phyloP scores from a whole-genome alignment of 352 stramenopile species.

The Pythium sukuiense region DNA sequence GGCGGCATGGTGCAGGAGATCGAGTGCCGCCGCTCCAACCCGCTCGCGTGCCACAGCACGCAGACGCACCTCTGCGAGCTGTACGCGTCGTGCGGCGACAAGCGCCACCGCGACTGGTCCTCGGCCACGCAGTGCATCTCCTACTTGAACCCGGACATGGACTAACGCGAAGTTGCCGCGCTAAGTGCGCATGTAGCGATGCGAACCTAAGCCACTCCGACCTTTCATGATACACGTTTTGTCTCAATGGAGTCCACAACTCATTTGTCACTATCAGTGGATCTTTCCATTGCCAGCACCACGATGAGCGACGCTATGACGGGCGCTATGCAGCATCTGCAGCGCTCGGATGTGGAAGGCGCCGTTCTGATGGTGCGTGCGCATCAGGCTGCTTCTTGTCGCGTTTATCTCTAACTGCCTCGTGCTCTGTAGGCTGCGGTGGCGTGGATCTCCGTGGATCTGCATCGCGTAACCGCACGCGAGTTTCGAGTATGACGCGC shows the following conservation, averaged over 20 bases:
- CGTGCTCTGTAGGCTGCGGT: not conserved
- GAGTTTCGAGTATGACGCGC: not conserved
- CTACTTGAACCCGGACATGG: constrained; percentile 48
- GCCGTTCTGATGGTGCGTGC: constrained; percentile 11
- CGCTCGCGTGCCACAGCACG: constrained; percentile 82
- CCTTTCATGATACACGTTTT: constrained; percentile 5
- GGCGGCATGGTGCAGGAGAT: constrained; percentile 89
- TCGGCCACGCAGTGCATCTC: constrained; percentile 61
- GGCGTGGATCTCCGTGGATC: constrained; percentile 10
- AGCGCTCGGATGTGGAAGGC: constrained; percentile 16
- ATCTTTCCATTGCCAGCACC: constrained; percentile 1
- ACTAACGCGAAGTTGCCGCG: not conserved
- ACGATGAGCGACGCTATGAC: not conserved
- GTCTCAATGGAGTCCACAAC: not conserved
- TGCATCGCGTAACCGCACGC: not conserved
- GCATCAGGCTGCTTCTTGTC: not conserved
- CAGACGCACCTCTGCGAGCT: constrained; percentile 85
- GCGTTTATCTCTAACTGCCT: not conserved
- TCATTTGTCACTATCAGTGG: not conserved
- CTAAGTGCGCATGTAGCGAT: constrained; percentile 11
- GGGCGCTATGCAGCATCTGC: constrained; percentile 2
- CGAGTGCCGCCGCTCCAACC: constrained; percentile 74
- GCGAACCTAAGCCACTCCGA: constrained; percentile 16
- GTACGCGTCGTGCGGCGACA: constrained; percentile 78
- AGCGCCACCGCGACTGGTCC: constrained; percentile 79